A percentile compares a stretch with the other conserved stretches of the same genome.
These are phyloP conservation scores for Amborella trichopoda DNA, from an alignment of 164 flowering plant genomes.

Conservation along the genomic window DNA sequence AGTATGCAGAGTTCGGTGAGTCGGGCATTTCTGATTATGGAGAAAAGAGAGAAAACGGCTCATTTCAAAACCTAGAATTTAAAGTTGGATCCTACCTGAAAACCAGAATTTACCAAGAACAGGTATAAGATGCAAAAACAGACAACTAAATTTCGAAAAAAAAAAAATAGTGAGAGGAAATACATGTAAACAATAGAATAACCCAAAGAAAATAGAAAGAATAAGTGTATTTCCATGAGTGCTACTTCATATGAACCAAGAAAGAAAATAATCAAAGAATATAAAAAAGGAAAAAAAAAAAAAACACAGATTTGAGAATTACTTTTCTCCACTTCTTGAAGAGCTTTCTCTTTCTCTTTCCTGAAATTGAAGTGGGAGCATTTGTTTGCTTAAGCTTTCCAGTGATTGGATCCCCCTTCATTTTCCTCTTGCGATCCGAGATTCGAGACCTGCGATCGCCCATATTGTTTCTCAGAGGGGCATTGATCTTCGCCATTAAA, in stretches of 20 bases:
- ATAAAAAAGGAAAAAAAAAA: background rate
- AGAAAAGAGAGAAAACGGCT: too few species aligned
- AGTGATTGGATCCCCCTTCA: constrained; percentile 66
- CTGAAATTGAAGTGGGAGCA: constrained; percentile 46
- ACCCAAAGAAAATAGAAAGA: background rate
- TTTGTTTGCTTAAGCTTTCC: constrained; percentile 51
- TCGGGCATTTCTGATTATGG: too few species aligned
- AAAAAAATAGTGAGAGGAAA: too few species aligned
- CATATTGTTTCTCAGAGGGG: constrained; percentile 1
- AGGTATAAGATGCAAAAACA: too few species aligned
- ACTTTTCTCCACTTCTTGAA: constrained; percentile 80
- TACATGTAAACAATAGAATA: background rate
- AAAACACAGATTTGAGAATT: constrained; percentile 4
- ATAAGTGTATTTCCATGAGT: background rate
- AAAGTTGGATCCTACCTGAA: too few species aligned
- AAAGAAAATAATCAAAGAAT: background rate
- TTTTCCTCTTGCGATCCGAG: constrained; percentile 39
- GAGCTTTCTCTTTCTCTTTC: constrained; percentile 87
- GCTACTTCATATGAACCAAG: background rate
- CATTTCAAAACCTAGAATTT: too few species aligned
- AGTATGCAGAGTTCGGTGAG: constrained; percentile 4
- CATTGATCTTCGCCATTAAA: background rate
- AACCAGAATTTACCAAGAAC: too few species aligned
- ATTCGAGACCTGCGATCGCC: constrained; percentile 26
- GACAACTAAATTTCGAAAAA: too few species aligned